Evolutionary conservation across 257 asterid species (phyloP).

Genomic region (Lithospermum erythrorhizon): DNA sequence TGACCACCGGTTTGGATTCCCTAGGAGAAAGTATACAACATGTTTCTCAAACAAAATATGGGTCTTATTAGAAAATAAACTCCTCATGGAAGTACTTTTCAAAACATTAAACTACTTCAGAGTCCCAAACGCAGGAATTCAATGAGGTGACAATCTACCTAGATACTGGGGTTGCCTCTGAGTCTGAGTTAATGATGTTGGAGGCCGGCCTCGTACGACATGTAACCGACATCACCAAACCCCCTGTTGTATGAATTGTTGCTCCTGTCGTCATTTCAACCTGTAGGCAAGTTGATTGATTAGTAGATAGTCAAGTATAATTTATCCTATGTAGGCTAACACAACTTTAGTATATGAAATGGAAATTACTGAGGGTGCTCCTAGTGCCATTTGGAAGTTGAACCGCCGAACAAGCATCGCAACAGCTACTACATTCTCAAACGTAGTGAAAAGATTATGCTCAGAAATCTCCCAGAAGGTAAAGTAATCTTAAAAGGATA

Average conservation of each 20-base stretch:
- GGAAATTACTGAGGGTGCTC: slow-evolving; percentile 90
- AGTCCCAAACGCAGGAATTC: too few species aligned
- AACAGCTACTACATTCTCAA: slow-evolving; percentile 69
- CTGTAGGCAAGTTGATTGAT: slow-evolving; percentile 29
- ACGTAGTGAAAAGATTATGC: slow-evolving; percentile 1
- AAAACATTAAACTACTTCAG: too few species aligned
- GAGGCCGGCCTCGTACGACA: slow-evolving; percentile 40
- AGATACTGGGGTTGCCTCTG: slow-evolving; percentile 24
- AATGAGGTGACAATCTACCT: slow-evolving; percentile 12
- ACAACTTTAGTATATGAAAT: neutral
- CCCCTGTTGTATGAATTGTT: slow-evolving; percentile 91
- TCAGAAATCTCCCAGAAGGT: too few species aligned
- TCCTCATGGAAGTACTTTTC: too few species aligned
- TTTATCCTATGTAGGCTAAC: too few species aligned
- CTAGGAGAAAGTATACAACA: too few species aligned
- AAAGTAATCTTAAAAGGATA: neutral
- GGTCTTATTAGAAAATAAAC: too few species aligned
- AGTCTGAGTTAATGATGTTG: slow-evolving; percentile 41
- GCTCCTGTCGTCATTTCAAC: slow-evolving; percentile 98
- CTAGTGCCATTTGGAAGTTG: slow-evolving; percentile 74
- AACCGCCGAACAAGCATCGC: slow-evolving; percentile 87
- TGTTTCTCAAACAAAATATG: too few species aligned
- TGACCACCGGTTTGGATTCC: too few species aligned
- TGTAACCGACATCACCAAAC: slow-evolving; percentile 79
- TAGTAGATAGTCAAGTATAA: too few species aligned